phyloP scores from a whole-genome alignment of 768 basidiomycete genomes.

The Rhodotorula taiwanensis region DNA sequence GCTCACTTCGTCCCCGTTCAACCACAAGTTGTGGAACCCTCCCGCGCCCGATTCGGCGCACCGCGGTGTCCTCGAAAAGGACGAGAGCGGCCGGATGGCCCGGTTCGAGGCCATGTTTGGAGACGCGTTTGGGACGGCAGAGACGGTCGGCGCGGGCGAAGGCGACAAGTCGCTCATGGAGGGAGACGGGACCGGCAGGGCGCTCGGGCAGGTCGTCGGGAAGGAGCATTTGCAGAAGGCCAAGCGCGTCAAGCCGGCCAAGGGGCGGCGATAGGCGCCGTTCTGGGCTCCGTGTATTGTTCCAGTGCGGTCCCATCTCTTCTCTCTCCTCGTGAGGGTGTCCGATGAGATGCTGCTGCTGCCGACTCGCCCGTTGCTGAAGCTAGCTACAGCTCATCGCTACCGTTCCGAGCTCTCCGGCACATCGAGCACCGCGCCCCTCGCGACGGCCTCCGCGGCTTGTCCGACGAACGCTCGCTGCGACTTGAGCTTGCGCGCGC shows the following conservation, averaged over 20 bases:
- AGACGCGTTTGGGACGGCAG: neutral
- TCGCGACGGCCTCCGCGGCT: no score
- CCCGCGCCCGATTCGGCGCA: slow-evolving; percentile 22
- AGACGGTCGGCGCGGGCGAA: neutral
- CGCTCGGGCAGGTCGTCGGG: neutral
- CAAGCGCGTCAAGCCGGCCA: neutral
- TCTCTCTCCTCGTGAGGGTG: no score
- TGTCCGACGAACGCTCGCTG: no score
- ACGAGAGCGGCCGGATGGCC: slow-evolving; percentile 27
- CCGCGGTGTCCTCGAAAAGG: slow-evolving; percentile 23
- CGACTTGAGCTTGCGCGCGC: no score
- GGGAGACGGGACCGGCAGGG: neutral
- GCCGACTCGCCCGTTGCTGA: no score
- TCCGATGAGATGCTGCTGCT: no score
- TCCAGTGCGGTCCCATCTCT: no score
- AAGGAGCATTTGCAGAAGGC: neutral
- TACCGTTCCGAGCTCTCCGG: no score
- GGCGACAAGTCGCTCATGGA: neutral
- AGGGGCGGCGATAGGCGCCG: neutral
- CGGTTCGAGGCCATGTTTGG: slow-evolving; percentile 23
- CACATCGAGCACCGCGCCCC: no score
- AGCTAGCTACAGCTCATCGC: no score
- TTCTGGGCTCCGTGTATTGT: no score
- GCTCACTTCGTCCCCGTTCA: slow-evolving; percentile 27
- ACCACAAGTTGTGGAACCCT: slow-evolving; percentile 38